A percentile compares a stretch with the other conserved stretches of the same genome.
phyloP scores from a whole-genome alignment of 805 yeast genomes.

The Sugiyamaella qingdaonensis region DNA sequence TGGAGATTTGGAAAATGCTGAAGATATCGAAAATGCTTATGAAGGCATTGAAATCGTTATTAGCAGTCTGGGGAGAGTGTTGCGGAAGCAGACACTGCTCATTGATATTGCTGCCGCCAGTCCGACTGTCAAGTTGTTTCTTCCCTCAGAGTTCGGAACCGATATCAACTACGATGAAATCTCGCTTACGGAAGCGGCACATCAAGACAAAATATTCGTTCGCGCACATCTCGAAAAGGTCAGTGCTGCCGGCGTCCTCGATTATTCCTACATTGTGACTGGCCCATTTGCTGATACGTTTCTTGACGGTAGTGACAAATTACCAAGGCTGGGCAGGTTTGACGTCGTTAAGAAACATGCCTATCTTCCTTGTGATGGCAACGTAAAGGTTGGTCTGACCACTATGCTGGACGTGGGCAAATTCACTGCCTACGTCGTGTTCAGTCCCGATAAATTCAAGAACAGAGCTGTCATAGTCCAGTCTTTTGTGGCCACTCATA shows the following conservation, averaged over 20 bases:
- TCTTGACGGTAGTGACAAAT: background rate
- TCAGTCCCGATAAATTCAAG: background rate
- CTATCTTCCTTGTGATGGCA: background rate
- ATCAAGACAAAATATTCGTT: background rate
- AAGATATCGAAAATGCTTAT: background rate
- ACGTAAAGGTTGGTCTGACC: background rate
- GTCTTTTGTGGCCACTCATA: background rate
- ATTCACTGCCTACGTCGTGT: background rate
- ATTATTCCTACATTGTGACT: background rate
- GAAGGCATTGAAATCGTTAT: background rate
- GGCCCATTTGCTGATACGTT: conserved; percentile 1
- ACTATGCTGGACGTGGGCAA: background rate
- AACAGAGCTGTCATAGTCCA: background rate
- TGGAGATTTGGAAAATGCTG: background rate
- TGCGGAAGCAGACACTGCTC: background rate
- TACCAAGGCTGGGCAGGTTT: background rate
- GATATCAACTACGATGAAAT: background rate
- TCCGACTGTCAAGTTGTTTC: background rate
- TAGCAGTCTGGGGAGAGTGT: background rate
- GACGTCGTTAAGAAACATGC: background rate
- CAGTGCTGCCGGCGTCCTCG: background rate
- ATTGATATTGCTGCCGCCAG: background rate
- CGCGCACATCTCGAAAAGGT: background rate
- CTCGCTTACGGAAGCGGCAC: background rate
- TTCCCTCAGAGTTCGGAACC: background rate